Conservation (phyloP, 352 stramenopile genomes). For the Pythium periplocum region DNA sequence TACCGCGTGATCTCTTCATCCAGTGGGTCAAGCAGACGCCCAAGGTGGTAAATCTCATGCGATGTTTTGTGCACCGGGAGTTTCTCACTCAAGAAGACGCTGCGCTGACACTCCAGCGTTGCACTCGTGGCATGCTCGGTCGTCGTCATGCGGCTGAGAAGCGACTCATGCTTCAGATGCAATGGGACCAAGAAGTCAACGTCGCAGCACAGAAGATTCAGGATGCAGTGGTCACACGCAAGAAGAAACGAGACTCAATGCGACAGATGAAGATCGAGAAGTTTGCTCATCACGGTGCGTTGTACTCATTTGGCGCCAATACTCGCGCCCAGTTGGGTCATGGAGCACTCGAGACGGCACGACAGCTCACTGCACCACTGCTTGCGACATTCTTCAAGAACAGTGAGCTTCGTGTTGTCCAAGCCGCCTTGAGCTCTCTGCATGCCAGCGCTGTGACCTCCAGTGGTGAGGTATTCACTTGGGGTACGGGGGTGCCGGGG, state of each 20-base stretch:
- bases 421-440: slow-evolving; percentile 37
- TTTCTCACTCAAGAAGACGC: slow-evolving; percentile 55
- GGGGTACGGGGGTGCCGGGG: slow-evolving; percentile 53
- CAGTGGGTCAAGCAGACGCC: slow-evolving; percentile 63
- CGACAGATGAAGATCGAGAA: slow-evolving; percentile 66
- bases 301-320: slow-evolving; percentile 73
- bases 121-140: slow-evolving; percentile 45
- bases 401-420: slow-evolving; percentile 54
- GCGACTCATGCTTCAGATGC: slow-evolving; percentile 46
- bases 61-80: slow-evolving; percentile 66
- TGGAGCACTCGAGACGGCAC: slow-evolving; percentile 31
- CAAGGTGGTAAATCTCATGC: slow-evolving; percentile 66
- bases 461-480: slow-evolving; percentile 64
- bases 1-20: slow-evolving; percentile 44
- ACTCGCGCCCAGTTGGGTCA: slow-evolving; percentile 46
- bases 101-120: slow-evolving; percentile 45
- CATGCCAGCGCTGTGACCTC: slow-evolving; percentile 62
- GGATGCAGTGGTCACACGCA: slow-evolving; percentile 54
- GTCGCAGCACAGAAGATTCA: slow-evolving; percentile 59
- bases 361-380: slow-evolving; percentile 31
- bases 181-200: slow-evolving; percentile 47
- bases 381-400: slow-evolving; percentile 64
- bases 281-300: slow-evolving; percentile 58
- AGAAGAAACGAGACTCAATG: slow-evolving; percentile 58
- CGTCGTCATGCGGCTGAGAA: slow-evolving; percentile 38